Conservation (phyloP, 1,284 basidiomycete species). For the Ceratorhiza oryzae-sativae region DNA sequence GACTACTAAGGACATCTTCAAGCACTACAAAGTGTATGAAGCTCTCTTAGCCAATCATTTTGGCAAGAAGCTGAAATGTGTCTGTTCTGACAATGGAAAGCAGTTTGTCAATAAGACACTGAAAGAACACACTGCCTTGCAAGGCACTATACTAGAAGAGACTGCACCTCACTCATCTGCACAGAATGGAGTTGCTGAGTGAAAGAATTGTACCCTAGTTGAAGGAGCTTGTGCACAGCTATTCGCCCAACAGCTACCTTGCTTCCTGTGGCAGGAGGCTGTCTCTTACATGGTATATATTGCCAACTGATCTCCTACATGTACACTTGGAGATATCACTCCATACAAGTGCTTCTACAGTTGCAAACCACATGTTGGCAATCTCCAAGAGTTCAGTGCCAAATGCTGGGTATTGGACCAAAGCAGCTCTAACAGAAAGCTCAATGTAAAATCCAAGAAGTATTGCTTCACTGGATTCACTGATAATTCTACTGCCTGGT, state of each 20-base stretch:
- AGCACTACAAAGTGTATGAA: not conserved
- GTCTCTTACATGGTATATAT: not conserved
- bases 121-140: not conserved
- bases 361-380: not conserved
- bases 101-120: not conserved
- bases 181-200: conserved; percentile 48
- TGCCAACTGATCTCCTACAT: not conserved
- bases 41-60: not conserved
- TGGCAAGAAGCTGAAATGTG: not conserved
- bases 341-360: not conserved
- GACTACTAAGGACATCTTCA: not conserved
- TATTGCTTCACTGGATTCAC: not conserved
- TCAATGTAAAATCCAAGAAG: not conserved
- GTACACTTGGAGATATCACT: not conserved
- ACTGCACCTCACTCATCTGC: conserved; percentile 45
- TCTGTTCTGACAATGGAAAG: not conserved
- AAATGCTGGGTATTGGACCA: not conserved
- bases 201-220: conserved; percentile 44
- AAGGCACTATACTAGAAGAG: not conserved
- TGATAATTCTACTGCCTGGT: not conserved
- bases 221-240: not conserved
- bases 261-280: conserved; percentile 28
- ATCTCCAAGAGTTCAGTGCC: not conserved
- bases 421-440: not conserved
- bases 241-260: too few species aligned